Conservation (phyloP, 768 basidiomycete genomes). For the Pleurotus eryngii region DNA sequence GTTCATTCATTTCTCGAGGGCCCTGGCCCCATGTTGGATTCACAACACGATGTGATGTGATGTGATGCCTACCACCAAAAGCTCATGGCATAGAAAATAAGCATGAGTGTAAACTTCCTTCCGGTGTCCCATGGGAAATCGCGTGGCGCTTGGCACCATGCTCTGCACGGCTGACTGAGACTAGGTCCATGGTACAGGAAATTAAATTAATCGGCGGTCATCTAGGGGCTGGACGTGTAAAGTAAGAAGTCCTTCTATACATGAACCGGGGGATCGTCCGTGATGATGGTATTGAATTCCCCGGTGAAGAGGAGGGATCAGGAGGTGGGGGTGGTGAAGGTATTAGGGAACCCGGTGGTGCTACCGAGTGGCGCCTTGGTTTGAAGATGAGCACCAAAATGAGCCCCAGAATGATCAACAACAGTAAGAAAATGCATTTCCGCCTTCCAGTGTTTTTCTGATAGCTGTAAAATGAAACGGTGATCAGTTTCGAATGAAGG, state of each 20-base stretch:
- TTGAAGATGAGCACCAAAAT: constrained; percentile 91
- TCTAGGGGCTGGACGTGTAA: constrained; percentile 5
- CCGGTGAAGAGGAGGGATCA: not conserved
- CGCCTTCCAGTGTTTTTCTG: constrained; percentile 92
- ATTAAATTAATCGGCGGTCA: not conserved
- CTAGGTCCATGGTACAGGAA: not conserved
- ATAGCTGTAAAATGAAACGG: constrained; percentile 50
- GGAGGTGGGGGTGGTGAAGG: constrained; percentile 20
- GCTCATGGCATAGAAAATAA: not conserved
- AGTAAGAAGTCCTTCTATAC: constrained; percentile 11
- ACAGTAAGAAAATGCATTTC: constrained; percentile 88
- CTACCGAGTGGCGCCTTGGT: constrained; percentile 55
- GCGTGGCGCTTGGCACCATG: not conserved
- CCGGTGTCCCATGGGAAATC: not conserved
- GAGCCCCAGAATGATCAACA: constrained; percentile 86
- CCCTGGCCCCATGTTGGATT: too few species aligned
- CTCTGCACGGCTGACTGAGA: not conserved
- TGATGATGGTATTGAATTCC: not conserved
- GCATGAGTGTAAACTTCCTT: not conserved
- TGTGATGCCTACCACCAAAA: too few species aligned
- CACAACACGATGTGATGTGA: too few species aligned
- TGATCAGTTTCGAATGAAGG: not conserved
- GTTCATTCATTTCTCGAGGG: too few species aligned
- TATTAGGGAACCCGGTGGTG: constrained; percentile 17
- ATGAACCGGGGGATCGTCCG: constrained; percentile 1